Conservation (phyloP, 371 early-diverging fungal species). For the Mucor irregularis region DNA sequence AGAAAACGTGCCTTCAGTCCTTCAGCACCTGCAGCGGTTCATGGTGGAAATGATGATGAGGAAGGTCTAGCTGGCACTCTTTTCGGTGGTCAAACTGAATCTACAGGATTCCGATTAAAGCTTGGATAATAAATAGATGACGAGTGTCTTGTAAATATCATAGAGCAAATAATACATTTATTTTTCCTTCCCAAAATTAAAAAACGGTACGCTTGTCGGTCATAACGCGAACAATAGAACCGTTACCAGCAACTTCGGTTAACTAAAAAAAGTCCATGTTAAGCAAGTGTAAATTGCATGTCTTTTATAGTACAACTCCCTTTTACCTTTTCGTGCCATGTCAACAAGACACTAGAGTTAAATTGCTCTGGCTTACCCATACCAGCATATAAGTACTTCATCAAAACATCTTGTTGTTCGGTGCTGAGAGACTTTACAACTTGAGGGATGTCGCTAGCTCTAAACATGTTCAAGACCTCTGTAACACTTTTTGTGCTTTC, state of each 20-base stretch:
- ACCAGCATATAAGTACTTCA: slow-evolving; percentile 92
- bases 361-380: slow-evolving; percentile 85
- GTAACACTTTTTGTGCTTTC: slow-evolving; percentile 75
- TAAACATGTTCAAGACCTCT: slow-evolving; percentile 75
- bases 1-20: slow-evolving; percentile 57
- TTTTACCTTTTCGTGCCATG: slow-evolving; percentile 92
- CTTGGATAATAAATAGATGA: slow-evolving; percentile 24
- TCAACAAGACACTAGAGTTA: slow-evolving; percentile 78
- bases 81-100: slow-evolving; percentile 57
- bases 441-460: slow-evolving; percentile 65
- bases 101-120: slow-evolving; percentile 58
- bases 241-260: slow-evolving; percentile 82
- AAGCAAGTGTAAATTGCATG: neutral
- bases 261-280: slow-evolving; percentile 62
- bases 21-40: slow-evolving; percentile 66
- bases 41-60: slow-evolving; percentile 51
- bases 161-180: neutral
- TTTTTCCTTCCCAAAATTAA: too few species aligned
- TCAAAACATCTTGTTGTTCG: slow-evolving; percentile 75
- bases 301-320: neutral
- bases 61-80: slow-evolving; percentile 52
- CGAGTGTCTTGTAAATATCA: too few species aligned
- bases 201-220: slow-evolving; percentile 80
- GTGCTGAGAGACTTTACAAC: slow-evolving; percentile 60
- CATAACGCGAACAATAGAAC: slow-evolving; percentile 87